Evolutionary conservation across 1,284 basidiomycete genomes (phyloP).

Genomic region (Pseudomicrostroma phylloplanum): DNA sequence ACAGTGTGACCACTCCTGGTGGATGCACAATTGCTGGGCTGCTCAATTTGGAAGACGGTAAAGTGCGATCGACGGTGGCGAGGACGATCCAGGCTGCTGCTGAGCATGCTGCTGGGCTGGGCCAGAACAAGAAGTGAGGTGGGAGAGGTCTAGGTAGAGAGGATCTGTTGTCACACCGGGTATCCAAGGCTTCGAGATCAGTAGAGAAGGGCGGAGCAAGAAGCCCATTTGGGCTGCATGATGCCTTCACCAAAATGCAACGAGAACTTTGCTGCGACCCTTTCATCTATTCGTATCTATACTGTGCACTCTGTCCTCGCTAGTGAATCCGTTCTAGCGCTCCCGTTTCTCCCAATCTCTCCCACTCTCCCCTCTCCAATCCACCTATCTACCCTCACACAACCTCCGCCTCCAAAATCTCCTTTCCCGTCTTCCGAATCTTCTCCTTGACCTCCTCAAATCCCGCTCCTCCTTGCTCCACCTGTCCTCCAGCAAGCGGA

Average conservation of each 20-base stretch:
- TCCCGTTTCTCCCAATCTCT: not conserved
- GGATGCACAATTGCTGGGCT: slow-evolving; percentile 98
- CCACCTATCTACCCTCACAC: slow-evolving; percentile 1
- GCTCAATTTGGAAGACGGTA: slow-evolving; percentile 87
- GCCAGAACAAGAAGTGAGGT: slow-evolving; percentile 27
- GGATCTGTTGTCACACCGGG: too few species aligned
- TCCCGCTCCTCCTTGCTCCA: not conserved
- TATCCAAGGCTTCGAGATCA: too few species aligned
- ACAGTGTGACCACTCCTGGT: slow-evolving; percentile 94
- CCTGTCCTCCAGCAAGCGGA: slow-evolving; percentile 5
- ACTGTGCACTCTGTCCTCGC: too few species aligned
- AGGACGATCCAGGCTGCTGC: slow-evolving; percentile 69
- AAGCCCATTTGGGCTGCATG: too few species aligned
- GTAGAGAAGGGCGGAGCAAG: too few species aligned
- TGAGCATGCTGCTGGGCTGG: slow-evolving; percentile 44
- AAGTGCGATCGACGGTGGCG: slow-evolving; percentile 88
- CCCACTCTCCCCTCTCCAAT: not conserved
- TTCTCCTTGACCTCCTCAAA: slow-evolving; percentile 10
- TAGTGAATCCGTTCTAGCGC: not conserved
- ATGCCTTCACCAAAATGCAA: too few species aligned
- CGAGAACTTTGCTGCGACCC: too few species aligned
- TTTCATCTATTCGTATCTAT: too few species aligned
- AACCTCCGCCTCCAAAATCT: slow-evolving; percentile 3
- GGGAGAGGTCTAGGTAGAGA: too few species aligned
- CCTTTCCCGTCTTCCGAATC: slow-evolving; percentile 6